These are phyloP conservation scores for Globisporangium camurandrum DNA, from an alignment of 352 stramenopile genomes.

Conservation along the genomic window DNA sequence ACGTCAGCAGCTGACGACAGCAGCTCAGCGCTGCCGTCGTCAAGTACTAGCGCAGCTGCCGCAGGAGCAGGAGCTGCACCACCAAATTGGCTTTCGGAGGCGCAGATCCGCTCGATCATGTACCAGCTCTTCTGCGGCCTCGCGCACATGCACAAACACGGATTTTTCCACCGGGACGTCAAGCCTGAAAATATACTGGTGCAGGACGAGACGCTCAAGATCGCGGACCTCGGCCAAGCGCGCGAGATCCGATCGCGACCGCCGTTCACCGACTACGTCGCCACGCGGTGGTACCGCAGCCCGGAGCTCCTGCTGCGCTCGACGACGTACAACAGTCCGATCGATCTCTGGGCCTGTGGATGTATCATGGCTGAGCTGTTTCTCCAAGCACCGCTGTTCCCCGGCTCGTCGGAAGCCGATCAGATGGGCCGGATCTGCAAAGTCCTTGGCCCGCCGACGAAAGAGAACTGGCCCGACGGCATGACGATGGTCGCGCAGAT, in stretches of 20 bases:
- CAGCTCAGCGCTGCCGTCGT: neutral
- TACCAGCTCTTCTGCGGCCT: slow-evolving; percentile 71
- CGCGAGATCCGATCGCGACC: slow-evolving; percentile 65
- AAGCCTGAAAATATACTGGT: slow-evolving; percentile 75
- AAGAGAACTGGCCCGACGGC: slow-evolving; percentile 88
- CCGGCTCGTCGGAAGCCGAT: slow-evolving; percentile 91
- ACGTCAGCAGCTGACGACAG: neutral
- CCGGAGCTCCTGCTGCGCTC: slow-evolving; percentile 60
- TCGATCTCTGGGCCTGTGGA: slow-evolving; percentile 78
- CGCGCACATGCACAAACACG: slow-evolving; percentile 79
- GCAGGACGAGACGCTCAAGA: slow-evolving; percentile 58
- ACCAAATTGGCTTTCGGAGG: slow-evolving; percentile 36
- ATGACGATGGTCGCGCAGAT: slow-evolving; percentile 82
- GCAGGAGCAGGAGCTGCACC: slow-evolving; percentile 1
- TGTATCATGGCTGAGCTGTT: slow-evolving; percentile 82
- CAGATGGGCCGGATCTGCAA: slow-evolving; percentile 94
- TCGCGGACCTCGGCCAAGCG: slow-evolving; percentile 65
- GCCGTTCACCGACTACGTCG: slow-evolving; percentile 69
- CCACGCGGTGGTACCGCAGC: slow-evolving; percentile 75
- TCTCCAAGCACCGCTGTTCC: slow-evolving; percentile 60
- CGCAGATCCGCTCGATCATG: slow-evolving; percentile 69
- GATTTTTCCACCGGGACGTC: slow-evolving; percentile 79
- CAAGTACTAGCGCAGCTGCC: neutral
- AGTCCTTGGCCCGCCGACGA: slow-evolving; percentile 87
- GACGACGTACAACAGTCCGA: slow-evolving; percentile 69